Evolutionary conservation across 768 basidiomycete species (phyloP).

Genomic region (Kwoniella sp.): DNA sequence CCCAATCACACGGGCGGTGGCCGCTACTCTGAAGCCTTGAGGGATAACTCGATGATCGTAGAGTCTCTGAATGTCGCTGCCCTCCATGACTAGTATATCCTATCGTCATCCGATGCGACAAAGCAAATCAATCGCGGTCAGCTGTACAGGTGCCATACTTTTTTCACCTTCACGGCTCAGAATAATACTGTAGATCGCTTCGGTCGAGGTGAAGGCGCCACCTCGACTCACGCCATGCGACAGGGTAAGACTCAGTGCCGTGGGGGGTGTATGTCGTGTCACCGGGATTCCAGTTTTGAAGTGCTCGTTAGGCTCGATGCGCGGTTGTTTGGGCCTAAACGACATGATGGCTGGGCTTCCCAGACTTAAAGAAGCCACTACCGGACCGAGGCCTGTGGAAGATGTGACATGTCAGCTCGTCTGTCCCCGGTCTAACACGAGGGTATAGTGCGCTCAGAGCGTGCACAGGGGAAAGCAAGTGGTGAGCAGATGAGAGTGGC

Average conservation of each 20-base stretch:
- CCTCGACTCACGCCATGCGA: conserved; percentile 49
- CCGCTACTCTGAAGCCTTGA: conserved; percentile 37
- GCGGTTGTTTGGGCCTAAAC: conserved; percentile 36
- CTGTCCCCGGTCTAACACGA: too few relatives aligned
- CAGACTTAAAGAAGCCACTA: conserved; percentile 49
- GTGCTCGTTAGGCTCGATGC: conserved; percentile 10
- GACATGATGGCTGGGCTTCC: conserved; percentile 51
- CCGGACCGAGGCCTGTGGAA: conserved; percentile 42
- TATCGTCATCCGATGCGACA: not conserved
- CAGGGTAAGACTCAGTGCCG: conserved; percentile 32
- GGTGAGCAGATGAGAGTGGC: too few relatives aligned
- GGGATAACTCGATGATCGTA: conserved; percentile 45
- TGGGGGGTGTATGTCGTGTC: not conserved
- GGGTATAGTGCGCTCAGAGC: too few relatives aligned
- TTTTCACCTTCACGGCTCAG: too few relatives aligned
- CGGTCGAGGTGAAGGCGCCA: too few relatives aligned
- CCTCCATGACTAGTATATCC: conserved; percentile 47
- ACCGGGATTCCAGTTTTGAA: conserved; percentile 8
- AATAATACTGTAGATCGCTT: too few relatives aligned
- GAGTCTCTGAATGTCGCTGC: conserved; percentile 35
- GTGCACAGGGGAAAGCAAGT: too few relatives aligned
- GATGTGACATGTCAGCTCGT: not conserved
- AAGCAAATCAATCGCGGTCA: too few relatives aligned
- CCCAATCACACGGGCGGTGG: conserved; percentile 38
- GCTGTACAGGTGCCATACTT: too few relatives aligned